Evolutionary conservation across 495 filamentous ascomycete species (phyloP).

Genomic region (Xylaria scruposa): DNA sequence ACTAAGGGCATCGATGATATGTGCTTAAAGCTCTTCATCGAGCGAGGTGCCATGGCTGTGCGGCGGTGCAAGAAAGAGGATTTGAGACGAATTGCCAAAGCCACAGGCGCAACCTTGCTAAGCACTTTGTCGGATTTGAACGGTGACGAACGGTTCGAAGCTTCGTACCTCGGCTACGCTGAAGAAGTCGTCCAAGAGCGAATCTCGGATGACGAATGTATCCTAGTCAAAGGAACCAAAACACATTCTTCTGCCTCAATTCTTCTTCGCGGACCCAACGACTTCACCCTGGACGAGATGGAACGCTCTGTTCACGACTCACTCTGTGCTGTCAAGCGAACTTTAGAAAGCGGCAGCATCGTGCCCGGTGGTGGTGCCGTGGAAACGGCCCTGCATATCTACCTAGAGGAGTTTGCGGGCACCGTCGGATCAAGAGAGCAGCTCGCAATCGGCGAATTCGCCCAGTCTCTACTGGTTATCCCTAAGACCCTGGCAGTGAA

Average conservation of each 20-base stretch:
- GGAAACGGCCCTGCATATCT: conserved; percentile 98
- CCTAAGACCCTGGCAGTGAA: conserved; percentile 97
- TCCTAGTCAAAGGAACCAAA: conserved; percentile 95
- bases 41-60: conserved; percentile 95
- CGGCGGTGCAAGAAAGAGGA: conserved; percentile 99
- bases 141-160: conserved; percentile 95
- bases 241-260: conserved; percentile 92
- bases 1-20: conserved; percentile 99
- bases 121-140: conserved; percentile 94
- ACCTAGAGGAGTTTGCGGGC: conserved; percentile 98
- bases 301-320: conserved; percentile 98
- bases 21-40: conserved; percentile 91
- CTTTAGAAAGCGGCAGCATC: conserved; percentile 94
- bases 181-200: conserved; percentile 97
- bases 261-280: conserved; percentile 94
- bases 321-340: conserved; percentile 94
- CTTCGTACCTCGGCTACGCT: conserved; percentile 84
- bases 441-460: conserved; percentile 97
- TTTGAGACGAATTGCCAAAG: conserved; percentile 92
- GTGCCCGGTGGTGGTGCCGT: conserved; percentile 96
- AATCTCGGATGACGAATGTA: conserved; percentile 98
- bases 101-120: conserved; percentile 91
- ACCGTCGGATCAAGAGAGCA: conserved; percentile 97
- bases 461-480: conserved; percentile 89
- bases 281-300: conserved; percentile 98